Evolutionary conservation across 306 rosid genomes (phyloP).

Genomic region (Mimosa pudica): DNA sequence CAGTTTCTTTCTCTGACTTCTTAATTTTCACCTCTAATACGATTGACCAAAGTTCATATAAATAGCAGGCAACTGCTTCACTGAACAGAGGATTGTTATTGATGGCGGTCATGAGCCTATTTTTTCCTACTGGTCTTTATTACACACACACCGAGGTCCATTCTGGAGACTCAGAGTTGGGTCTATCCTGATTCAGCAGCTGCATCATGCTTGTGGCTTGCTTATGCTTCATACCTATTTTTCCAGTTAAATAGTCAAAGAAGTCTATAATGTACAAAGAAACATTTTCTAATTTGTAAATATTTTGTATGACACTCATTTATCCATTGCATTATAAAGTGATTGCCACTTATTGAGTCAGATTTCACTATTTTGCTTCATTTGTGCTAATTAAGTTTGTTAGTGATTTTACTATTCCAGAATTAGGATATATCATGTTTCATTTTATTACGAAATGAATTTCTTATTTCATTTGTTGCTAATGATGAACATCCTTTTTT

Average conservation of each 20-base stretch:
- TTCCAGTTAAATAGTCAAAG: slow-evolving; percentile 66
- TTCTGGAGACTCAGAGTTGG: slow-evolving; percentile 63
- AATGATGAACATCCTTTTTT: no score
- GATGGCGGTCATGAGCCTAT: slow-evolving; percentile 77
- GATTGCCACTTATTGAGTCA: no score
- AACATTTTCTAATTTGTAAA: no score
- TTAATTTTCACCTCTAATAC: background rate
- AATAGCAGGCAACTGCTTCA: slow-evolving; percentile 61
- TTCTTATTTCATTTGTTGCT: no score
- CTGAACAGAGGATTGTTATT: slow-evolving; percentile 67
- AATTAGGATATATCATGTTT: no score
- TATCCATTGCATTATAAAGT: no score
- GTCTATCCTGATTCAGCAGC: slow-evolving; percentile 68
- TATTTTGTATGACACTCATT: no score
- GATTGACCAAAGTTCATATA: slow-evolving; percentile 30
- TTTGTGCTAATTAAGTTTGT: no score
- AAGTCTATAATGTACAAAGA: slow-evolving; percentile 32
- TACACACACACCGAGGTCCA: slow-evolving; percentile 63
- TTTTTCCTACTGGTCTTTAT: slow-evolving; percentile 66
- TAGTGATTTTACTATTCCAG: no score
- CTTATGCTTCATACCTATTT: slow-evolving; percentile 73
- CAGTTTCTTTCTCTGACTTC: background rate
- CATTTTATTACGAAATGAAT: no score
- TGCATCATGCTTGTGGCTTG: slow-evolving; percentile 73
- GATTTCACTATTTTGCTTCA: no score